A percentile compares a stretch with the other conserved stretches of the same genome.
These are phyloP conservation scores for Gymnopus androsaceus DNA, from an alignment of 1,284 basidiomycete genomes.

Conservation along the genomic window DNA sequence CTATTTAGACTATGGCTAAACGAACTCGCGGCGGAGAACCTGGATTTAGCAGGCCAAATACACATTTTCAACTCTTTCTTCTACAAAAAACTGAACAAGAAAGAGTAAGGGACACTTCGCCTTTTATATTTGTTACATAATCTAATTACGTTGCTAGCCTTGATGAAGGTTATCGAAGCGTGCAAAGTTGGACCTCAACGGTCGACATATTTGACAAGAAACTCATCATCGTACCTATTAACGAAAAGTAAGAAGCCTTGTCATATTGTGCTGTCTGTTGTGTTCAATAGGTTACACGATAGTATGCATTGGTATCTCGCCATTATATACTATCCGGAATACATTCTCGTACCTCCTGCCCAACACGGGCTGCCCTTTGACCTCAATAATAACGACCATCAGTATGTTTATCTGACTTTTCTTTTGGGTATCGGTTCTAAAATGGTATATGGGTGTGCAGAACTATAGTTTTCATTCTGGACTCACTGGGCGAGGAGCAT, in stretches of 20 bases:
- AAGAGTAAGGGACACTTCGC: slow-evolving; percentile 49
- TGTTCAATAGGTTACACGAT: slow-evolving; percentile 1
- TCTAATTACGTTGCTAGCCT: too few relatives aligned
- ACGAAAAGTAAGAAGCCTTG: slow-evolving; percentile 76
- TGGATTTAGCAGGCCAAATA: slow-evolving; percentile 69
- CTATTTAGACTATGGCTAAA: slow-evolving; percentile 66
- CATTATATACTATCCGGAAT: slow-evolving; percentile 88
- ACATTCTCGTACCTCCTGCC: slow-evolving; percentile 21
- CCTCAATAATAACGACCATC: too few relatives aligned
- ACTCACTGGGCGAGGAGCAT: slow-evolving; percentile 81
- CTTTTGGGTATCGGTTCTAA: too few relatives aligned
- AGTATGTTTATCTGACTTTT: too few relatives aligned
- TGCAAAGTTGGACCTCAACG: slow-evolving; percentile 92
- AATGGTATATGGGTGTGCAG: slow-evolving; percentile 38
- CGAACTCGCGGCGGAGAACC: slow-evolving; percentile 53
- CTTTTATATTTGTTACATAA: slow-evolving; percentile 1
- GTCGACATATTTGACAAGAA: slow-evolving; percentile 89
- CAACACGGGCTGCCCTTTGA: too few relatives aligned
- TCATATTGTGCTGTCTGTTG: too few relatives aligned
- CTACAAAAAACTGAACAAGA: slow-evolving; percentile 86
- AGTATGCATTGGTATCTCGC: slow-evolving; percentile 98
- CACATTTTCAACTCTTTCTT: slow-evolving; percentile 98
- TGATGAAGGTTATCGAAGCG: too few relatives aligned
- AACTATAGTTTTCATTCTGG: slow-evolving; percentile 81
- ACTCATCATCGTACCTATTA: slow-evolving; percentile 94